Conservation (phyloP, 345 rosid genomes). For the Salix udensis region DNA sequence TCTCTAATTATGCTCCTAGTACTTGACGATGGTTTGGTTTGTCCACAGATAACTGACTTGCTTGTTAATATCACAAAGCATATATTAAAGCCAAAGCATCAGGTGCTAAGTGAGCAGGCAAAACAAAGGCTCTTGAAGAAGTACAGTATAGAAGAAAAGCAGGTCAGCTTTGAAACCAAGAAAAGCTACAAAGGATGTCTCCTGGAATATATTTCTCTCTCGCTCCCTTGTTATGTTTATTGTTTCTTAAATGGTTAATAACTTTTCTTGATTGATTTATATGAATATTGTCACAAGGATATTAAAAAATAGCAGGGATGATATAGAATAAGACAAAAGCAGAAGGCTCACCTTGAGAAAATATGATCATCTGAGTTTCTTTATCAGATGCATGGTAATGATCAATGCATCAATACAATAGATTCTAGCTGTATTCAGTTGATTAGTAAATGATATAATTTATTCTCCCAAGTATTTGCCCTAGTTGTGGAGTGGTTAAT, state of each 20-base stretch:
- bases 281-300: too few species aligned
- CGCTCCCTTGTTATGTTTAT: not conserved
- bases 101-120: conserved; percentile 53
- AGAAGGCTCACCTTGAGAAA: not conserved
- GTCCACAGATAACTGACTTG: conserved; percentile 20
- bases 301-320: too few species aligned
- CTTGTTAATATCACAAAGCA: conserved; percentile 83
- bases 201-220: not conserved
- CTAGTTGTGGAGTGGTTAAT: not conserved
- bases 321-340: too few species aligned
- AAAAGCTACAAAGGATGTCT: not conserved
- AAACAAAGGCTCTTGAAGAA: conserved; percentile 58
- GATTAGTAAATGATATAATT: not conserved
- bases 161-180: conserved; percentile 44
- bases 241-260: not conserved
- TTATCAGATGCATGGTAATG: not conserved
- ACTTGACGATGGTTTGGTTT: not conserved
- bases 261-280: too few species aligned
- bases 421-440: not conserved
- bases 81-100: conserved; percentile 65
- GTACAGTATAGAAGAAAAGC: conserved; percentile 73
- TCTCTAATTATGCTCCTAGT: not conserved
- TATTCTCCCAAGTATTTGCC: not conserved
- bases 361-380: not conserved
- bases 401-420: not conserved